These are phyloP conservation scores for Pseudogymnoascus sp. DNA, from an alignment of 2,329 filamentous ascomycete genomes.

Conservation along the genomic window DNA sequence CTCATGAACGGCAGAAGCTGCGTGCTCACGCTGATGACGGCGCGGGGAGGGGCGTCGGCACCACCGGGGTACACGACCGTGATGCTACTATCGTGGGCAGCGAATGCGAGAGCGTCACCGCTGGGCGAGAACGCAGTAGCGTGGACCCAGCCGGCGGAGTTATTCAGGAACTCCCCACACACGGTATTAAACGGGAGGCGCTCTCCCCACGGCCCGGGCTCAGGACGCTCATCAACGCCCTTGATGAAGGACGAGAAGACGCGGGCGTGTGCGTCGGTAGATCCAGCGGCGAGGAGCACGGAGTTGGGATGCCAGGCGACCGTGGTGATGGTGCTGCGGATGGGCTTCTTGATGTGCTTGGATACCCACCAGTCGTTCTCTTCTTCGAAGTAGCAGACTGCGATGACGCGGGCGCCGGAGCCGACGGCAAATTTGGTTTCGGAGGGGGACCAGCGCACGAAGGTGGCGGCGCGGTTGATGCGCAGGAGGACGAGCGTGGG, in stretches of 20 bases:
- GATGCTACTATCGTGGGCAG: conserved; percentile 90
- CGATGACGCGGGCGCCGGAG: conserved; percentile 89
- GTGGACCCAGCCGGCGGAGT: conserved; percentile 95
- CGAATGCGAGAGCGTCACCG: conserved; percentile 87
- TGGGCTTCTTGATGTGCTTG: conserved; percentile 98
- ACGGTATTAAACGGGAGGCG: conserved; percentile 95
- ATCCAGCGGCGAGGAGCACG: conserved; percentile 86
- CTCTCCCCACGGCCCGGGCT: conserved; percentile 88
- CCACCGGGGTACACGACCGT: conserved; percentile 92
- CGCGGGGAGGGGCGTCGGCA: conserved; percentile 80
- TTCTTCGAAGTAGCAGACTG: conserved; percentile 97
- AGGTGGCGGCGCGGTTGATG: conserved; percentile 93
- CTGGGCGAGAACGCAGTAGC: conserved; percentile 87
- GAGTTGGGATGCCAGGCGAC: conserved; percentile 97
- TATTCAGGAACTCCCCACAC: conserved; percentile 92
- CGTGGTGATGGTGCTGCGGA: conserved; percentile 91
- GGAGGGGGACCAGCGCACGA: conserved; percentile 92
- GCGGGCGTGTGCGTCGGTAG: conserved; percentile 92
- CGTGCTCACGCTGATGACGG: conserved; percentile 83
- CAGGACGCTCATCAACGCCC: conserved; percentile 77
- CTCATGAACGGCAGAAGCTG: conserved; percentile 89
- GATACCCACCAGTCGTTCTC: conserved; percentile 99
- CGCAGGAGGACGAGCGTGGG: conserved; percentile 93
- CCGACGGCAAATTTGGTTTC: conserved; percentile 98
- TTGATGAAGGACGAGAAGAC: conserved; percentile 97